Conservation (phyloP, 1,139 yeast species). For the Yamadazyma songkhlaensis region DNA sequence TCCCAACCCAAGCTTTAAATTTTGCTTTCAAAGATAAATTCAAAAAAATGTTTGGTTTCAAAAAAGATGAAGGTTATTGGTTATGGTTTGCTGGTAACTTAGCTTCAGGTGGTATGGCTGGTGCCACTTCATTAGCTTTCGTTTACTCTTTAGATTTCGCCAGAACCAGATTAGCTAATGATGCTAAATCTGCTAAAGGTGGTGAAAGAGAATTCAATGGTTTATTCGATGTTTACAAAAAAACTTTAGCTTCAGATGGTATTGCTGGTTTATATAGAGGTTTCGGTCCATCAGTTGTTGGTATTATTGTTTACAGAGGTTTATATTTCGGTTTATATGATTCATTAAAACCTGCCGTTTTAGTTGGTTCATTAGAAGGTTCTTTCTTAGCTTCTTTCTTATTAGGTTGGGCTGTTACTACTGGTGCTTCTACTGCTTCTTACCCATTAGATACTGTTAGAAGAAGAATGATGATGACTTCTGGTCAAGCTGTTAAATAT, state of each 20-base stretch:
- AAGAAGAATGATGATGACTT: constrained; percentile 59
- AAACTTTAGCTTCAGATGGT: constrained; percentile 54
- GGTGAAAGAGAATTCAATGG: constrained; percentile 52
- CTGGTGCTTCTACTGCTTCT: constrained; percentile 55
- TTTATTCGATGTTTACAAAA: constrained; percentile 52
- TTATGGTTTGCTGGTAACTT: constrained; percentile 54
- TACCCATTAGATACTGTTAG: constrained; percentile 55
- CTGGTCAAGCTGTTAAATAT: constrained; percentile 55
- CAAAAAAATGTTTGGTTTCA: constrained; percentile 52
- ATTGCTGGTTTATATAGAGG: constrained; percentile 59
- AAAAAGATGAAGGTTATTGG: constrained; percentile 50
- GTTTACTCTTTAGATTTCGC: constrained; percentile 56
- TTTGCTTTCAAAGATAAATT: constrained; percentile 54
- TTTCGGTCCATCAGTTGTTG: constrained; percentile 54
- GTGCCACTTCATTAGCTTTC: constrained; percentile 54
- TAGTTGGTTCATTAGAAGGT: constrained; percentile 56
- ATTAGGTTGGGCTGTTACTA: constrained; percentile 55
- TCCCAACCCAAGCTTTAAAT: constrained; percentile 56
- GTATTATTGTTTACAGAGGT: constrained; percentile 57
- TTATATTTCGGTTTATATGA: constrained; percentile 55
- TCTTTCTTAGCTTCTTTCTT: constrained; percentile 54
- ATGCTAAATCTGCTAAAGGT: constrained; percentile 50
- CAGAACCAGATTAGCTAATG: constrained; percentile 56
- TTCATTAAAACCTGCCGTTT: constrained; percentile 52
- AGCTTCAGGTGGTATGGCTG: constrained; percentile 57